A percentile compares a stretch with the other conserved stretches of the same genome.
Conservation (phyloP, 441 rosid species). For the Gossypium lobatum region DNA sequence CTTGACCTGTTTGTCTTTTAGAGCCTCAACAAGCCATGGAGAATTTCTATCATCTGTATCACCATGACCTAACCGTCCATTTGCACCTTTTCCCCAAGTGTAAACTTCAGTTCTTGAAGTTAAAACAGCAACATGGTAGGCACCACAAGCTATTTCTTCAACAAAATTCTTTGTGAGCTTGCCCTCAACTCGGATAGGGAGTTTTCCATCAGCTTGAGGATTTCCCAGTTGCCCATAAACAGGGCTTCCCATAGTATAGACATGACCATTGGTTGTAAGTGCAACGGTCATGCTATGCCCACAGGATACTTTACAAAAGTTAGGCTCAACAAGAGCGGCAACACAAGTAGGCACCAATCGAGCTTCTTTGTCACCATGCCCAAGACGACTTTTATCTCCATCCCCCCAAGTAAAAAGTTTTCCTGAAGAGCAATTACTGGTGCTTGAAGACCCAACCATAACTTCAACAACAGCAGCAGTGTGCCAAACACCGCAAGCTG, state of each 20-base stretch:
- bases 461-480: slow-evolving; percentile 60
- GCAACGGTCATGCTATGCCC: slow-evolving; percentile 53
- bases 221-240: slow-evolving; percentile 54
- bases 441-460: slow-evolving; percentile 46
- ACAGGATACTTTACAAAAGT: slow-evolving; percentile 47
- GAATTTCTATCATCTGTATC: slow-evolving; percentile 46
- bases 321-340: slow-evolving; percentile 48
- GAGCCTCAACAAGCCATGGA: slow-evolving; percentile 42
- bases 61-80: slow-evolving; percentile 54
- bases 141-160: slow-evolving; percentile 57
- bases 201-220: slow-evolving; percentile 50
- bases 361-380: slow-evolving; percentile 53
- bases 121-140: slow-evolving; percentile 45
- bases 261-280: slow-evolving; percentile 43
- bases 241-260: slow-evolving; percentile 50
- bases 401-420: slow-evolving; percentile 61
- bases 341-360: slow-evolving; percentile 54
- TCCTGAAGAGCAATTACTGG: slow-evolving; percentile 49
- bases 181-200: slow-evolving; percentile 43
- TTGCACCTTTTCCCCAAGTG: slow-evolving; percentile 62
- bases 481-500: slow-evolving; percentile 59
- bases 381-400: slow-evolving; percentile 57
- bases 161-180: slow-evolving; percentile 44
- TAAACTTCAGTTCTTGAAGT: slow-evolving; percentile 54
- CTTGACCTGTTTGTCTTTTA: slow-evolving; percentile 55